These are phyloP conservation scores for Brassica cretica DNA, from an alignment of 345 rosid species.

Conservation along the genomic window DNA sequence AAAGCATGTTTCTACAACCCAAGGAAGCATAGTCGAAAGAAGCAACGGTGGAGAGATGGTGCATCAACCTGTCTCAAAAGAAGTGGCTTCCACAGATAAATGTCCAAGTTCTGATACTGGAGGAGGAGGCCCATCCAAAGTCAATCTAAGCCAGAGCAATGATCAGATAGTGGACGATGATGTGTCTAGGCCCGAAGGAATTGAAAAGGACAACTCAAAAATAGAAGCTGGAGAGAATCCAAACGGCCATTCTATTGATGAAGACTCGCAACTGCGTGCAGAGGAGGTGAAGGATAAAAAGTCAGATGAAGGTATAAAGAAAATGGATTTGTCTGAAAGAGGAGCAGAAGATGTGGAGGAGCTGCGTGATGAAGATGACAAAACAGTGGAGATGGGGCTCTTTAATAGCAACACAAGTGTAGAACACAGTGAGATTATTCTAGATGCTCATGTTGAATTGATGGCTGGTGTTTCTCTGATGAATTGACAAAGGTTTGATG, in stretches of 20 bases:
- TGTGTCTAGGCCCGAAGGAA: not conserved
- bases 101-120: not conserved
- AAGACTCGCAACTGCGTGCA: slow-evolving; percentile 60
- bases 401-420: slow-evolving; percentile 23
- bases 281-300: slow-evolving; percentile 68
- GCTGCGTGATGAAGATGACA: slow-evolving; percentile 58
- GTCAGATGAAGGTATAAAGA: slow-evolving; percentile 47
- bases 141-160: not conserved
- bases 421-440: slow-evolving; percentile 41
- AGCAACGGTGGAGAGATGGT: not conserved
- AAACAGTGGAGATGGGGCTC: slow-evolving; percentile 47
- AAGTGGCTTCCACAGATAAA: not conserved
- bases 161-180: not conserved
- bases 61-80: not conserved
- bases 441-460: slow-evolving; percentile 52
- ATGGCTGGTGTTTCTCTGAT: slow-evolving; percentile 48
- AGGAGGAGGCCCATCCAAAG: not conserved
- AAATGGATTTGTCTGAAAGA: slow-evolving; percentile 59
- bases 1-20: not conserved
- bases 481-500: slow-evolving; percentile 27
- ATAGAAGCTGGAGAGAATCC: slow-evolving; percentile 23
- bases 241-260: slow-evolving; percentile 55
- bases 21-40: not conserved
- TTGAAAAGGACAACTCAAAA: not conserved
- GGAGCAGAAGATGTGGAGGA: slow-evolving; percentile 73